Evolutionary conservation across 192 early-diverging fungal genomes (phyloP).

Genomic region (Obelidium mucronatum): DNA sequence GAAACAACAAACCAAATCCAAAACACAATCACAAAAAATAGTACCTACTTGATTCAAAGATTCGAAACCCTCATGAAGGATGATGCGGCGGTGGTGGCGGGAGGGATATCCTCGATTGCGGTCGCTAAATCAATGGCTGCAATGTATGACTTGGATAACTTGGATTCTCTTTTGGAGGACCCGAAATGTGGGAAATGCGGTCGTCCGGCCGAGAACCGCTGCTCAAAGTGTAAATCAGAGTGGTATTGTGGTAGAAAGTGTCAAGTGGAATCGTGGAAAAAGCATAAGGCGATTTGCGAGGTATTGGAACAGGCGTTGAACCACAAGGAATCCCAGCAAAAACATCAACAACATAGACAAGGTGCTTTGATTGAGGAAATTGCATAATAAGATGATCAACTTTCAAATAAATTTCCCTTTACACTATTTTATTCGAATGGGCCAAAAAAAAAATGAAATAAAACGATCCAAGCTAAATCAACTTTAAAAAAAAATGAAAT

Average conservation of each 20-base stretch:
- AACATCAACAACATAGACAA: background rate
- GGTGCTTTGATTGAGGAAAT: slow-evolving; percentile 1
- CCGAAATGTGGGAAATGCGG: slow-evolving; percentile 59
- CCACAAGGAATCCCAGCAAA: background rate
- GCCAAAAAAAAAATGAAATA: too few species aligned
- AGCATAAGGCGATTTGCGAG: slow-evolving; percentile 47
- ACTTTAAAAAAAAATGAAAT: too few species aligned
- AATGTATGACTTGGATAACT: slow-evolving; percentile 51
- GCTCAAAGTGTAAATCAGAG: slow-evolving; percentile 58
- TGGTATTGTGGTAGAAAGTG: slow-evolving; percentile 62
- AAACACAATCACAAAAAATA: slow-evolving; percentile 1
- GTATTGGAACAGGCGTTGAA: slow-evolving; percentile 25
- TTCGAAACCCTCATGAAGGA: slow-evolving; percentile 29
- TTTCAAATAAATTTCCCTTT: too few species aligned
- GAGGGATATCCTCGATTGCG: slow-evolving; percentile 13
- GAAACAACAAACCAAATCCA: slow-evolving; percentile 4
- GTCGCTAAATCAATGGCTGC: slow-evolving; percentile 39
- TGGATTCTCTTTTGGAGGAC: slow-evolving; percentile 47
- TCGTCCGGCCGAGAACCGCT: slow-evolving; percentile 48
- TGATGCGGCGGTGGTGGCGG: slow-evolving; percentile 2
- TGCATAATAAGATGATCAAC: background rate
- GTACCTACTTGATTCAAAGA: background rate
- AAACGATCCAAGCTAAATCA: too few species aligned
- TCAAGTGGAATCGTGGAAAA: slow-evolving; percentile 47
- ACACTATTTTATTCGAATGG: too few species aligned